A percentile compares a stretch with the other conserved stretches of the same genome.
phyloP scores from a whole-genome alignment of 2,329 filamentous ascomycete genomes.

The Fusarium subglutinans region DNA sequence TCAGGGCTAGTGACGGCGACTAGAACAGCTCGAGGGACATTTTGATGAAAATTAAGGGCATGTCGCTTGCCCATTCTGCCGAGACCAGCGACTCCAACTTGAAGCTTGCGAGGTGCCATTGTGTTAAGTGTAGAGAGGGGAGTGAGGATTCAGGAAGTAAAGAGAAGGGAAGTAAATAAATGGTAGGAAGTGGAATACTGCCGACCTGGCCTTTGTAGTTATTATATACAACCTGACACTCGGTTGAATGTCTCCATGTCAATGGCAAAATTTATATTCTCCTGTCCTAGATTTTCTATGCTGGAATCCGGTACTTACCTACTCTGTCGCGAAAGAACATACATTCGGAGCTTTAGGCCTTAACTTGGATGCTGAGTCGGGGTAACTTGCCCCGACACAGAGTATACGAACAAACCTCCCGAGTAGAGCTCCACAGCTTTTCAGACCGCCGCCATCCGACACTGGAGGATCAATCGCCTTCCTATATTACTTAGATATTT shows the following conservation, averaged over 20 bases:
- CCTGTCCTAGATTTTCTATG: fast-evolving
- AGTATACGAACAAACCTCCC: fast-evolving
- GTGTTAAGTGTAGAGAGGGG: fast-evolving
- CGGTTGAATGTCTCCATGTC: neutral
- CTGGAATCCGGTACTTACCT: neutral
- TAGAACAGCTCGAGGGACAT: slow-evolving; percentile 58
- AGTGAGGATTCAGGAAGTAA: neutral
- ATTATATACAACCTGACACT: neutral
- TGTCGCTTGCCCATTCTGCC: slow-evolving; percentile 63
- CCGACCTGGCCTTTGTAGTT: neutral
- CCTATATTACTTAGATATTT: no score
- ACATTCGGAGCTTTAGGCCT: neutral
- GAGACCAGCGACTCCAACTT: slow-evolving; percentile 59
- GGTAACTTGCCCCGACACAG: neutral
- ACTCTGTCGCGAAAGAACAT: neutral
- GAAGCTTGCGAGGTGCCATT: slow-evolving; percentile 45
- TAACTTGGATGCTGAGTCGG: fast-evolving
- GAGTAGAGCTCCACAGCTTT: neutral
- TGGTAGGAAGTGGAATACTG: neutral
- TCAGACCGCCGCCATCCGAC: neutral
- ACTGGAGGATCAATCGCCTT: neutral
- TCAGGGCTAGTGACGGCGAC: slow-evolving; percentile 60
- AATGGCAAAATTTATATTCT: neutral
- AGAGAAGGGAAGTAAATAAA: neutral
- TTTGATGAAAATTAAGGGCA: slow-evolving; percentile 57